Conservation (phyloP, 2,329 filamentous ascomycete genomes). For the Colletotrichum tropicicola region DNA sequence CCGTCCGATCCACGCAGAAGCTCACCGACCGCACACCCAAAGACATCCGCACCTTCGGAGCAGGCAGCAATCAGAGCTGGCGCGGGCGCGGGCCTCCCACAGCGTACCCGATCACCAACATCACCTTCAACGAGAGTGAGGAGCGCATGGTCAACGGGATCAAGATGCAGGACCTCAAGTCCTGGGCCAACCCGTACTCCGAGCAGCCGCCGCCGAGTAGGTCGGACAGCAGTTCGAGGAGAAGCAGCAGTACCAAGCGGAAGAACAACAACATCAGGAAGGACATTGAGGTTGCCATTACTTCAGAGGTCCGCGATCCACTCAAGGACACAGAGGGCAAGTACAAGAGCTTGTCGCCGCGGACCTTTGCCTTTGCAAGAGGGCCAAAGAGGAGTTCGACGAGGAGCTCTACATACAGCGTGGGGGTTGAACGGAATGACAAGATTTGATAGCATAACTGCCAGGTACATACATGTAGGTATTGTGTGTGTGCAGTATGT, state of each 20-base stretch:
- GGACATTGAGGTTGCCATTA: not conserved
- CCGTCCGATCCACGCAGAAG: conserved; percentile 46
- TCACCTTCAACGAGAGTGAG: conserved; percentile 48
- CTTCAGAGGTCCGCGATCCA: not conserved
- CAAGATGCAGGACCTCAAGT: conserved; percentile 44
- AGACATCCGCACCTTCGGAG: conserved; percentile 51
- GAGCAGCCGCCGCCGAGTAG: conserved; percentile 43
- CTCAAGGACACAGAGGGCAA: not conserved
- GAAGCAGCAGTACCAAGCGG: not conserved
- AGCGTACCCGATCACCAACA: conserved; percentile 44
- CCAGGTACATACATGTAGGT: too few species aligned
- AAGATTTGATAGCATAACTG: not conserved
- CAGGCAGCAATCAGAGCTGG: conserved; percentile 40
- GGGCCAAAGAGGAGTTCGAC: conserved; percentile 2
- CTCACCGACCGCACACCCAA: conserved; percentile 45
- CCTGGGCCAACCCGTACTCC: conserved; percentile 50
- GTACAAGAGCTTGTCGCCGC: not conserved
- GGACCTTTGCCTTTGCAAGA: conserved; percentile 1
- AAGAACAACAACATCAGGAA: not conserved
- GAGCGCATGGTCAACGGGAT: conserved; percentile 53
- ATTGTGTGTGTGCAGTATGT: too few species aligned
- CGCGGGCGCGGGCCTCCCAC: conserved; percentile 42
- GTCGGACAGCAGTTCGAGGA: not conserved
- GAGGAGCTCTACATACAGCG: not conserved
- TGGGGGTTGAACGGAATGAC: not conserved